Evolutionary conservation across 139 green algal genomes (phyloP).

Genomic region (Bryopsis sp.): DNA sequence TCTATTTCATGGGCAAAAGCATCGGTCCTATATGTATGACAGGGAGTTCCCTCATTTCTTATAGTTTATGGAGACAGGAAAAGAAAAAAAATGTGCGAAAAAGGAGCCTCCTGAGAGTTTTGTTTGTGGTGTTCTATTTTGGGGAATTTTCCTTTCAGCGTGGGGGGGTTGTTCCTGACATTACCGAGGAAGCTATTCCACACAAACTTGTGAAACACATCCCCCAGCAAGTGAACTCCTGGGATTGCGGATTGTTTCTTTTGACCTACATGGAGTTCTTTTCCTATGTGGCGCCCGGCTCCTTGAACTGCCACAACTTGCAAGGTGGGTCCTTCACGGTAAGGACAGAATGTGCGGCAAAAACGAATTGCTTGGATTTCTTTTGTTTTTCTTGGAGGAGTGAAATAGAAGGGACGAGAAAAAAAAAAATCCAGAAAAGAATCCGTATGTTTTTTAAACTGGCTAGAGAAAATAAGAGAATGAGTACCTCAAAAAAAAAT

Average conservation of each 20-base stretch:
- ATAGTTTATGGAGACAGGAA: too few species aligned
- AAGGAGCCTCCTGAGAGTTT: too few species aligned
- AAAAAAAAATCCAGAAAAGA: too few species aligned
- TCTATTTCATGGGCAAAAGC: too few species aligned
- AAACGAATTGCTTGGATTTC: neutral
- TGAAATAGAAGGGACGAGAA: neutral
- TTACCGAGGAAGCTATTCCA: neutral
- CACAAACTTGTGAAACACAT: neutral
- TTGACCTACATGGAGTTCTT: neutral
- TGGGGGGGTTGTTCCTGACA: too few species aligned
- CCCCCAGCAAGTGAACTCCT: neutral
- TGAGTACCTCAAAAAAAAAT: neutral
- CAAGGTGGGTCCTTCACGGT: neutral
- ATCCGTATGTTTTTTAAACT: neutral
- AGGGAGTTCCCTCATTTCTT: too few species aligned
- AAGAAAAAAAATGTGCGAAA: too few species aligned
- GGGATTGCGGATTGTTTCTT: neutral
- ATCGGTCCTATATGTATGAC: too few species aligned
- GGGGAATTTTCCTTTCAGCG: too few species aligned
- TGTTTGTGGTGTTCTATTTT: too few species aligned
- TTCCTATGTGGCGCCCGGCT: neutral
- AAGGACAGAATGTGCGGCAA: neutral
- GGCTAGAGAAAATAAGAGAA: neutral
- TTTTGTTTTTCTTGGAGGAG: neutral
- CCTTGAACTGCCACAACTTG: neutral